Conservation (phyloP, 495 filamentous ascomycete species). For the Penicillium riverlandense region DNA sequence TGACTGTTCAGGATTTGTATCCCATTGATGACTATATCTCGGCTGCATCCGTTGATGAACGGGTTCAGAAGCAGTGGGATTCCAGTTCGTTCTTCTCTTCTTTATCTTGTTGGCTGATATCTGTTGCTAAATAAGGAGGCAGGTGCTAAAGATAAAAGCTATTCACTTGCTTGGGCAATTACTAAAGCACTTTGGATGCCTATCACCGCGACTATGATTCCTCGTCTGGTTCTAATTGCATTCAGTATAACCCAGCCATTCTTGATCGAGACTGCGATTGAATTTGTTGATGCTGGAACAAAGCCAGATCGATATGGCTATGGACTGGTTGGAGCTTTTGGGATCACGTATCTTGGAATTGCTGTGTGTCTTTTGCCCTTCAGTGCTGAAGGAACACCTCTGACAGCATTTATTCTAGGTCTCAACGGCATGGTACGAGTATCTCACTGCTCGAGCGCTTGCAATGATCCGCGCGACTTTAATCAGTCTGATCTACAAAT, state of each 20-base stretch:
- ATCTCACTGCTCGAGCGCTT: too few relatives aligned
- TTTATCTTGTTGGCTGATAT: neutral
- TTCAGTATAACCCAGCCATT: slow-evolving; percentile 58
- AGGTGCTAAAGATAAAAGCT: slow-evolving; percentile 10
- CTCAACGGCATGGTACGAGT: too few relatives aligned
- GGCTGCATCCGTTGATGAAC: slow-evolving; percentile 21
- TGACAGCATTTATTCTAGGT: too few relatives aligned
- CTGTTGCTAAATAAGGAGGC: slow-evolving; percentile 6
- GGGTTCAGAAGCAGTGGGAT: slow-evolving; percentile 30
- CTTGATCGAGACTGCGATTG: slow-evolving; percentile 42
- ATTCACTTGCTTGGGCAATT: slow-evolving; percentile 32
- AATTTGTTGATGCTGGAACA: slow-evolving; percentile 31
- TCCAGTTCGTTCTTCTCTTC: neutral
- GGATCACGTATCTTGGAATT: slow-evolving; percentile 50
- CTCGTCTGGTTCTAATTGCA: slow-evolving; percentile 43
- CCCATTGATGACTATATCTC: slow-evolving; percentile 29
- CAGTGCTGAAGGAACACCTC: too few relatives aligned
- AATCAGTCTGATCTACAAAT: too few relatives aligned
- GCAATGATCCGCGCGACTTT: too few relatives aligned
- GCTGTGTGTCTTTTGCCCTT: slow-evolving; percentile 22
- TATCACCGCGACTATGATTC: slow-evolving; percentile 19
- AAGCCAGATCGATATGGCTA: slow-evolving; percentile 32
- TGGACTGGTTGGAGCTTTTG: slow-evolving; percentile 51
- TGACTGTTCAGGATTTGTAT: slow-evolving; percentile 35
- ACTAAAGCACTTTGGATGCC: slow-evolving; percentile 13